A percentile compares a stretch with the other conserved stretches of the same genome.
Conservation (phyloP, 2,329 filamentous ascomycete genomes). For the Hortaea werneckii region DNA sequence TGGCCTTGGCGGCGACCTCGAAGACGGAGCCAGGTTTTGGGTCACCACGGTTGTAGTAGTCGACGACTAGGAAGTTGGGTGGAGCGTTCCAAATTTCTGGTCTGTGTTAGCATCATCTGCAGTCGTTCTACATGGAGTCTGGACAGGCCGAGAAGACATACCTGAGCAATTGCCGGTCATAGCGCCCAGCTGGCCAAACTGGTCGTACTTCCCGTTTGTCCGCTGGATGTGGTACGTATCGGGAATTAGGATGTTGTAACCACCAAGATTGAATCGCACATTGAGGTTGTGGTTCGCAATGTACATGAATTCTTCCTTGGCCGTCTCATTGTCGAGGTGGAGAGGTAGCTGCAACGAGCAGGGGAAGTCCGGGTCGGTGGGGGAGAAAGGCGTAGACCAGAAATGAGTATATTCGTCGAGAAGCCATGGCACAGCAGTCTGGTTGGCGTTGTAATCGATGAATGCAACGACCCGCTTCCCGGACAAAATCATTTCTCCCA, state of each 20-base stretch:
- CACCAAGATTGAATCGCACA: too few relatives aligned
- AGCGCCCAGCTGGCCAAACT: conserved; percentile 55
- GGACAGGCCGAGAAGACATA: conserved; percentile 18
- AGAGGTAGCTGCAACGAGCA: conserved; percentile 72
- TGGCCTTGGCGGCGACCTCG: conserved; percentile 57
- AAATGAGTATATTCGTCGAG: conserved; percentile 80
- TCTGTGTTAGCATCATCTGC: conserved; percentile 22
- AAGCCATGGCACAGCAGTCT: conserved; percentile 69
- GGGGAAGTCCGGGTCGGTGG: conserved; percentile 57
- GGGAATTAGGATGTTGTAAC: too few relatives aligned
- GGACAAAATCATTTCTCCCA: conserved; percentile 61
- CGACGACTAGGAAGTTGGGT: conserved; percentile 71
- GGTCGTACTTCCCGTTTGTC: conserved; percentile 56
- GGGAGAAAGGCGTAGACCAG: conserved; percentile 87
- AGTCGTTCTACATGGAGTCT: too few relatives aligned
- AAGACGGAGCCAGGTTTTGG: conserved; percentile 62
- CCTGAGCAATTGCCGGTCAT: conserved; percentile 53
- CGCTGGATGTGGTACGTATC: too few relatives aligned
- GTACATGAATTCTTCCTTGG: conserved; percentile 54
- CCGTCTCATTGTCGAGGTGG: conserved; percentile 45
- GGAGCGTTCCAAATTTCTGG: conserved; percentile 48
- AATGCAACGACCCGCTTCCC: conserved; percentile 65
- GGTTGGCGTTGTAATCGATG: conserved; percentile 76
- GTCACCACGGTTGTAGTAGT: conserved; percentile 69
- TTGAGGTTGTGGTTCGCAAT: conserved; percentile 90